Base-by-base conservation (phyloP, 192 early-diverging fungal species). In the Backusella tuberculispora region DNA sequence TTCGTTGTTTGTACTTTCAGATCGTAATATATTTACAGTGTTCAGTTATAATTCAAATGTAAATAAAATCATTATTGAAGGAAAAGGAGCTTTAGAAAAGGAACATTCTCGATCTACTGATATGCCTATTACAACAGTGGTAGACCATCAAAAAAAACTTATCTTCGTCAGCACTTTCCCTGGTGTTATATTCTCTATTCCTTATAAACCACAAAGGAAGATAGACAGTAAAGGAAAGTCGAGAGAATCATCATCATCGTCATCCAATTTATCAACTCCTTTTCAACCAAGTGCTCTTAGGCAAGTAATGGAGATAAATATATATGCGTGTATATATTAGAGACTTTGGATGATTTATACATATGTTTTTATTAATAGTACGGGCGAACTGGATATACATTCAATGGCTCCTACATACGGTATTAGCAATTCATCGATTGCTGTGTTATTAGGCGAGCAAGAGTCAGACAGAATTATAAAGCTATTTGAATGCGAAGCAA, bases 1-100 rank as follows among this genome's bases (percentile, higher is more conserved):
- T 56, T 78, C 88, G 17, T 71, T 96, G 14, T 79, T 97, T 66
- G 67, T 96, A 10, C 79, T 87, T 29, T 92, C 92, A 15, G 89
- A 90, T n/a, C 82, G 83, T 38, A 81, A 88, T 74, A 79, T 92
- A 50, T 91, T 89, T 79, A 83, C 88, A 0, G 80, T 94, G 8
- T 80, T 97, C 5, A 85, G 88, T 15, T 94, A 91, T 78, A 86
- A 93, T 72, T 63, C 85, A 1, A 50, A 75, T 0, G 64, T 67
- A 15, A 63, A 85, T 15, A 19, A 53, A 13, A 50, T 83, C 6
- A 34, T 82, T 6, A 94, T 94, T 0, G 92, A 76, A 4, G 47
- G 29, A 17, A 53, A 13, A 34, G 29, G 48, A 5, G 10, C n/a
- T 5, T 12, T 76, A 24, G 43, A 60, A 14, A 26, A 63, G 17